These are phyloP conservation scores for Auxenochlorella pyrenoidosa DNA, from an alignment of 139 green algal species.

Conservation along the genomic window DNA sequence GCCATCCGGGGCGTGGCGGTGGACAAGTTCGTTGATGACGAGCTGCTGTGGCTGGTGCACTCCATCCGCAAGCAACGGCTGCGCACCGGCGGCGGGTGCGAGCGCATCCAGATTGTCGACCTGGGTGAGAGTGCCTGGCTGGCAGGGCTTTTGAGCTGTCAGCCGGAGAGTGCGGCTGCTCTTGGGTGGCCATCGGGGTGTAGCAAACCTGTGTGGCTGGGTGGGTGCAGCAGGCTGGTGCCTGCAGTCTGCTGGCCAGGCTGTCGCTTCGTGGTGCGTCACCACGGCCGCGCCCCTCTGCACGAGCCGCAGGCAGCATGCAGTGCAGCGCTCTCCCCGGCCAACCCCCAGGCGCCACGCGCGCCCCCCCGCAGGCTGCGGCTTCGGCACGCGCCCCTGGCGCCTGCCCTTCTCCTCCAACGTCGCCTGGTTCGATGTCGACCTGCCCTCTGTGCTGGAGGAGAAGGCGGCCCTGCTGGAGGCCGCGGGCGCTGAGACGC, in stretches of 20 bases:
- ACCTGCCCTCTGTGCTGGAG: background rate
- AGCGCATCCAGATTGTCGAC: background rate
- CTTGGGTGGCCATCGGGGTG: too few relatives aligned
- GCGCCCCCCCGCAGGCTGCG: background rate
- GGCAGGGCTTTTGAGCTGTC: too few relatives aligned
- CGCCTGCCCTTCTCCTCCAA: background rate
- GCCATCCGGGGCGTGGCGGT: background rate
- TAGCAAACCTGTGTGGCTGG: background rate
- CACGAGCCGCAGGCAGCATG: background rate
- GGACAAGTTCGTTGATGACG: background rate
- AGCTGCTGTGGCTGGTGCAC: conserved; percentile 17
- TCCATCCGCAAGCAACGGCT: background rate
- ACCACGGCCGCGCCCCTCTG: background rate
- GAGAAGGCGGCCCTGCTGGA: background rate
- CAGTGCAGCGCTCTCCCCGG: too few relatives aligned
- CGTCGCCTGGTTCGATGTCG: conserved; percentile 6
- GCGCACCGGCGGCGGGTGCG: background rate
- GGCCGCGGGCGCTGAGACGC: background rate
- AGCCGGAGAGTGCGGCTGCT: too few relatives aligned
- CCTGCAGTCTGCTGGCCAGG: background rate
- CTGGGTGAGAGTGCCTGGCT: background rate
- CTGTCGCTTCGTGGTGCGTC: too few relatives aligned
- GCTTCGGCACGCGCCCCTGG: conserved; percentile 4
- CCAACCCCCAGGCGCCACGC: background rate
- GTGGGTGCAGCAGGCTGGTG: background rate